Conservation (phyloP, 1,139 yeast species). For the Taphrina flavorubra region DNA sequence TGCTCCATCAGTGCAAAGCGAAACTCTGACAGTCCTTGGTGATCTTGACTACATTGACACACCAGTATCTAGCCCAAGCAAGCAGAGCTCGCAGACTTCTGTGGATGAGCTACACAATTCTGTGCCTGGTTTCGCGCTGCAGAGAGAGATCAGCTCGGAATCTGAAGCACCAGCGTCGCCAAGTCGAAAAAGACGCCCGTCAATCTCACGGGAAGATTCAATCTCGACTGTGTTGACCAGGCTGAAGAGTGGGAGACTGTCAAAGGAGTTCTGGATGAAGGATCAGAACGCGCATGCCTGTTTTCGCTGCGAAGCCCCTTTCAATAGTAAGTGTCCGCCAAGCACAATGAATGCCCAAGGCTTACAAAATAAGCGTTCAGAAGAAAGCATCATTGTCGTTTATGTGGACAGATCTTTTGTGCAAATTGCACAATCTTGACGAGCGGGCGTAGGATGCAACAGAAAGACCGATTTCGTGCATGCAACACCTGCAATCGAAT, state of each 20-base stretch:
- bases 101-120: not conserved
- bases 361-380: constrained; percentile 59
- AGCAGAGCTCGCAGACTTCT: not conserved
- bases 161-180: constrained; percentile 34
- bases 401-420: constrained; percentile 96
- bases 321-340: constrained; percentile 50
- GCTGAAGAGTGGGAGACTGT: constrained; percentile 46
- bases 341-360: not conserved
- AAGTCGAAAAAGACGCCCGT: constrained; percentile 21
- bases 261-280: constrained; percentile 85
- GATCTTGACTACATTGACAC: constrained; percentile 22
- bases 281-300: constrained; percentile 85
- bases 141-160: constrained; percentile 34
- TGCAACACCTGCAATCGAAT: constrained; percentile 77
- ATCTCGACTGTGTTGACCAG: constrained; percentile 36
- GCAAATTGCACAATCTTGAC: constrained; percentile 80
- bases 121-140: constrained; percentile 32
- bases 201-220: constrained; percentile 34
- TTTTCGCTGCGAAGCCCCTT: constrained; percentile 73
- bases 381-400: constrained; percentile 91
- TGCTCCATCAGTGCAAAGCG: constrained; percentile 14
- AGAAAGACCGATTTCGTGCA: constrained; percentile 74
- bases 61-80: constrained; percentile 25
- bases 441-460: constrained; percentile 73
- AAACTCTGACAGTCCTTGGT: constrained; percentile 16